Evolutionary conservation across 441 rosid species (phyloP), one percentile per base, ranked within the genome.

Genomic region (Gossypium trilobum): DNA sequence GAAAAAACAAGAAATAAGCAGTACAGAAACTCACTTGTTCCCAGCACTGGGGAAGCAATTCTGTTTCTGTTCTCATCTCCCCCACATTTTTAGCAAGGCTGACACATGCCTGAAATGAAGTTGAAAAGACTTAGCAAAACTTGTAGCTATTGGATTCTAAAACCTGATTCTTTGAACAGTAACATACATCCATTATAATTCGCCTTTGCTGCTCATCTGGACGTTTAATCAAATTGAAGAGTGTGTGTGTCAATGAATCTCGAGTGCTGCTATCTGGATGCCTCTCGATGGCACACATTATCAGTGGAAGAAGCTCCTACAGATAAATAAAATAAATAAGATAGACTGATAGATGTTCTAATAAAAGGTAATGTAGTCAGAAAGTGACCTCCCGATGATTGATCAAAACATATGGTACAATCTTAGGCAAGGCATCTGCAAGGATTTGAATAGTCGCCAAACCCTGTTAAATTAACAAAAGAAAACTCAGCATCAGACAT

Each of bases 41-140:
- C 99, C 97, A 95, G 78, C 99, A 95, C 86, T 95, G 97, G 50
- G 97, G 99, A 78, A 95, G 99, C 78, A 95, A 87, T 73, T 92
- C 99, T 60, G 95, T 90, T 84, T 95, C 99, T 74, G 97, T 95
- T 83, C 97, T 88, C 97, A 90, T 95, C 82, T 95, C 91, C 66
- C 99, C 99, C 65, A 95, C 99, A 85, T 89, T 95, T 86, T 82
- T 88, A 44, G 99, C 89, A 67, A 95, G 97, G 80, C 76, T 85
- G 80, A 95, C 96, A 74, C 96, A 95, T 73, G 97, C 99, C 99
- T 95, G 87, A 75, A 74, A 82, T 60, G 76, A 73, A 71, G 44
- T 23, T 51, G 72, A 77, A 68, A 65, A 74, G 67, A 78, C 51
- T 78, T 71, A 80, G 44, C 72, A 76, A 68, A 75, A 68, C 78